These are phyloP conservation scores for Coemansia sp. DNA, from an alignment of 371 early-diverging fungal genomes.

Conservation along the genomic window DNA sequence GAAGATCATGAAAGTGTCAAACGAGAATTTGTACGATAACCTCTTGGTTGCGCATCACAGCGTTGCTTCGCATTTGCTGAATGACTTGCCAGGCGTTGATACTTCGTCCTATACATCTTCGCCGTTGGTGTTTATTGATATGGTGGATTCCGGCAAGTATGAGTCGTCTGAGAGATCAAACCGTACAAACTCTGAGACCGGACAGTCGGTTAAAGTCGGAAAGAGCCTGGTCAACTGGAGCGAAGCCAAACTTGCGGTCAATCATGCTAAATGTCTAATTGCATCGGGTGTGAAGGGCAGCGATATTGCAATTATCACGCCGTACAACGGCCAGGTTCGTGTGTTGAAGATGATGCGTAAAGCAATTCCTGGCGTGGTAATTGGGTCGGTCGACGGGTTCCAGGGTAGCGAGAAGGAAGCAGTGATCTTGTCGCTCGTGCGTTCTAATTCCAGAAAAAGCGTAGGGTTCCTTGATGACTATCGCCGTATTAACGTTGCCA, in stretches of 20 bases:
- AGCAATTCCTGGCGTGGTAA: constrained; percentile 56
- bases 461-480: constrained; percentile 89
- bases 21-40: constrained; percentile 62
- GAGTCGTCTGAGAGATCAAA: neutral
- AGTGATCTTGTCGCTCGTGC: constrained; percentile 80
- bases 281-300: constrained; percentile 59
- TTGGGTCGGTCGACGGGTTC: constrained; percentile 93
- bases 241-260: constrained; percentile 68
- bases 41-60: constrained; percentile 65
- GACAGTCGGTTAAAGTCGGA: neutral
- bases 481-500: constrained; percentile 88
- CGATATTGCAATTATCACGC: constrained; percentile 83
- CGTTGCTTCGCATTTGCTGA: constrained; percentile 66
- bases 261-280: constrained; percentile 63
- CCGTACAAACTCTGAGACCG: too few species aligned
- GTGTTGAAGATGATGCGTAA: constrained; percentile 57
- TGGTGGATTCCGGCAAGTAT: constrained; percentile 56
- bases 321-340: constrained; percentile 79
- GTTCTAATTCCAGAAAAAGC: constrained; percentile 76
- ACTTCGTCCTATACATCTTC: constrained; percentile 10
- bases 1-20: constrained; percentile 77
- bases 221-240: constrained; percentile 60
- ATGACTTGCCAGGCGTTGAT: constrained; percentile 62
- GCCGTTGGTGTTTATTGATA: constrained; percentile 68
- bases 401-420: constrained; percentile 96